A percentile compares a stretch with the other conserved stretches of the same genome.
phyloP scores from a whole-genome alignment of 306 rosid species.

The Lithocarpus polystachyus region DNA sequence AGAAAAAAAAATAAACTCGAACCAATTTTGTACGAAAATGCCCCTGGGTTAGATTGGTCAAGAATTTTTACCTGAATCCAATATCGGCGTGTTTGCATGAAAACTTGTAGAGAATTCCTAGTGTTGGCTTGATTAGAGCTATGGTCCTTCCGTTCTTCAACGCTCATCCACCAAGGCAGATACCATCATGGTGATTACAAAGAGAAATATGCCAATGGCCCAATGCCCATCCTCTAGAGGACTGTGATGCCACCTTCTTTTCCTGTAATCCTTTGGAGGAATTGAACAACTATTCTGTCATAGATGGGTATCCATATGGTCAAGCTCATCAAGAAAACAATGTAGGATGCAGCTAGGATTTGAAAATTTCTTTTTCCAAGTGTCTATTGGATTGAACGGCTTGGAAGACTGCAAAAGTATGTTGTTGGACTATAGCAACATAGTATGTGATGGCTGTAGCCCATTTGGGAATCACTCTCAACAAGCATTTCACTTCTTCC shows the following conservation, averaged over 20 bases:
- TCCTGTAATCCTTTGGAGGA: conserved; percentile 40
- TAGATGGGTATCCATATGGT: conserved; percentile 63
- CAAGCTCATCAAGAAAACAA: conserved; percentile 51
- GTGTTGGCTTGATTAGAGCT: no score
- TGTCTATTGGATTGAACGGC: conserved; percentile 73
- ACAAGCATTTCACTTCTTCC: conserved; percentile 73
- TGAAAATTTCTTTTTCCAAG: conserved; percentile 43
- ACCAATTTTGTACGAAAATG: no score
- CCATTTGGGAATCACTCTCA: conserved; percentile 75
- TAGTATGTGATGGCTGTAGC: conserved; percentile 38
- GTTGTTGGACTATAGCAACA: conserved; percentile 44
- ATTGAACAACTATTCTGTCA: conserved; percentile 58
- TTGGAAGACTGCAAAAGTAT: conserved; percentile 64
- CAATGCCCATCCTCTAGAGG: conserved; percentile 68
- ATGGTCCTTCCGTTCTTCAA: no score
- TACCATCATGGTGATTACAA: no score
- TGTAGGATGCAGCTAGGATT: conserved; percentile 69
- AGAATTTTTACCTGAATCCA: no score
- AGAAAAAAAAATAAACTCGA: no score
- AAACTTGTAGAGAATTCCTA: no score
- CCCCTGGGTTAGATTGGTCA: no score
- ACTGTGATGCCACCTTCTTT: conserved; percentile 72
- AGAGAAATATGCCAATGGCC: conserved; percentile 43
- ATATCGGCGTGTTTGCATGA: no score
- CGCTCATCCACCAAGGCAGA: no score